A percentile compares a stretch with the other conserved stretches of the same genome.
Evolutionary conservation across 1,284 basidiomycete species (phyloP).

Genomic region (Papiliotrema laurentii): DNA sequence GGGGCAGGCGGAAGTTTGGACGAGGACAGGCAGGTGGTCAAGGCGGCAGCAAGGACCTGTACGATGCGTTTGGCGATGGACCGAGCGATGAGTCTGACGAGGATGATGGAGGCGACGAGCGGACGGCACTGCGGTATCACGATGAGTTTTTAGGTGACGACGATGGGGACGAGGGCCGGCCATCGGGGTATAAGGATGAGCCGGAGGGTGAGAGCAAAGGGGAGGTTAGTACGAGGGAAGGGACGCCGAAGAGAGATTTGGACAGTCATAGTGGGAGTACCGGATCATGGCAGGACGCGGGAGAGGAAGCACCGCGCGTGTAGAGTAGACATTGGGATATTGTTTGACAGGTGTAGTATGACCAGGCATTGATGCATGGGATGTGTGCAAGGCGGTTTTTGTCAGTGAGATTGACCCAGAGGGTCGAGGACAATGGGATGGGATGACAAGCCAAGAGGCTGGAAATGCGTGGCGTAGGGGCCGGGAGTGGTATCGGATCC

Average conservation of each 20-base stretch:
- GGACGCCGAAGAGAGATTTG: neutral
- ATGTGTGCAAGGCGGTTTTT: too few relatives aligned
- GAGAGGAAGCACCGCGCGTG: neutral
- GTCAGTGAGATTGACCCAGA: too few relatives aligned
- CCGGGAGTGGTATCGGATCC: too few relatives aligned
- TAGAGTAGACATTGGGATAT: too few relatives aligned
- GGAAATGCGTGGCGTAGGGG: too few relatives aligned
- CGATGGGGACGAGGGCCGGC: constrained; percentile 5
- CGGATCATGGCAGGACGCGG: neutral
- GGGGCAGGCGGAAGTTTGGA: constrained; percentile 30
- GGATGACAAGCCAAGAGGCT: too few relatives aligned
- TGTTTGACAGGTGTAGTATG: too few relatives aligned
- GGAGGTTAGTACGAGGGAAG: neutral
- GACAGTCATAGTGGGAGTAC: constrained; percentile 1
- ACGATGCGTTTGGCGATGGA: constrained; percentile 82
- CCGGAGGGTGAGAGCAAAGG: constrained; percentile 9
- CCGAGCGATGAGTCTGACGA: constrained; percentile 39
- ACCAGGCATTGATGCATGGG: too few relatives aligned
- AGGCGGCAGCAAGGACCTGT: constrained; percentile 62
- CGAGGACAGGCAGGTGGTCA: constrained; percentile 48
- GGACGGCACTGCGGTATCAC: constrained; percentile 41
- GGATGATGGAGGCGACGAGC: constrained; percentile 19
- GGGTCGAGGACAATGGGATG: too few relatives aligned
- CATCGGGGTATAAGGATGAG: constrained; percentile 24
- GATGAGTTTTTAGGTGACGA: constrained; percentile 42